Evolutionary conservation across 305 asterid genomes (phyloP).

Genomic region (Fraxinus sp.): DNA sequence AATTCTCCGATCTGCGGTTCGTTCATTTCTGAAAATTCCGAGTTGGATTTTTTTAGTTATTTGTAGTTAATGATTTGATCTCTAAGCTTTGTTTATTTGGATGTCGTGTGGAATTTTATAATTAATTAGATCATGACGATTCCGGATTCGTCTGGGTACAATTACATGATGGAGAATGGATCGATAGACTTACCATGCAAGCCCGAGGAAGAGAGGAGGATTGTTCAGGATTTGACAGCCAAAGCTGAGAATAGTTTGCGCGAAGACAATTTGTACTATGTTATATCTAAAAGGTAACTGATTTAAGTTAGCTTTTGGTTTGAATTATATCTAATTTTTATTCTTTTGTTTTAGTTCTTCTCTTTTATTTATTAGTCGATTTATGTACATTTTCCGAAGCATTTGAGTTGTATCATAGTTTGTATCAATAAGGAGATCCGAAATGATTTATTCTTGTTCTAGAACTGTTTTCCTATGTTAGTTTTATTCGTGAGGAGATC

Average conservation of each 20-base stretch:
- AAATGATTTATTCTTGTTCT: neutral
- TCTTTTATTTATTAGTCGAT: constrained; percentile 1
- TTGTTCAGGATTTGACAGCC: constrained; percentile 54
- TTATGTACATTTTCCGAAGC: neutral
- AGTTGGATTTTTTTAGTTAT: neutral
- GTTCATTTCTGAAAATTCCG: constrained; percentile 14
- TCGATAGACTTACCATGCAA: constrained; percentile 76
- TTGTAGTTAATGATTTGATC: neutral
- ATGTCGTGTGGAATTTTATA: constrained; percentile 9
- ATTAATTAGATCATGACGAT: constrained; percentile 60
- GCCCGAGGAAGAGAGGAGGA: constrained; percentile 78
- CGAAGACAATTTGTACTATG: constrained; percentile 67
- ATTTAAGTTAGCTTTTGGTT: neutral
- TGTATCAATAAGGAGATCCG: neutral
- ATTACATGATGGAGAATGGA: constrained; percentile 76
- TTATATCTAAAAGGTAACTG: constrained; percentile 56
- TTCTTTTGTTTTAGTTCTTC: neutral
- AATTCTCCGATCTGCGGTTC: constrained; percentile 31
- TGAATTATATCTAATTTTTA: neutral
- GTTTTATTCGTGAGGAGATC: neutral
- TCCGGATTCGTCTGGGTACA: constrained; percentile 63
- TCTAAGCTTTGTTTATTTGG: neutral
- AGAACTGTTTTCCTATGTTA: neutral
- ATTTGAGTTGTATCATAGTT: neutral
- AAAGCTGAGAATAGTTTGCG: constrained; percentile 71